These are phyloP conservation scores for Cyberlindnera suaveolens DNA, from an alignment of 805 yeast species.

Conservation along the genomic window DNA sequence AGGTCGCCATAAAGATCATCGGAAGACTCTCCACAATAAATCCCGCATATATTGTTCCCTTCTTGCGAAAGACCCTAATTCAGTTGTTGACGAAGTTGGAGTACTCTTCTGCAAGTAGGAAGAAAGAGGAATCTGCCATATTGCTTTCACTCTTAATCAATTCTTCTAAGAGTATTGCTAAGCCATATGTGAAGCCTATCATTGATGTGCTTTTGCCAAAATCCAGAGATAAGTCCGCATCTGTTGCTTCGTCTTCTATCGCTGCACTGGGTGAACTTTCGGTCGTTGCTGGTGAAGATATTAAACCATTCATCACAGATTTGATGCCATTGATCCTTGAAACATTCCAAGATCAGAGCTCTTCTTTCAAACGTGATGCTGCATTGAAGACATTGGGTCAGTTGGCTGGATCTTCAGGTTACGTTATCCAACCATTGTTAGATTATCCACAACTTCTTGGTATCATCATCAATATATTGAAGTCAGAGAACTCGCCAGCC, in stretches of 20 bases:
- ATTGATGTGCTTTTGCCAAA: slow-evolving; percentile 76
- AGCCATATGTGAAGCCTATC: slow-evolving; percentile 90
- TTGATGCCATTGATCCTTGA: slow-evolving; percentile 85
- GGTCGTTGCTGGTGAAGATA: slow-evolving; percentile 80
- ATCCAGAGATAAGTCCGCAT: slow-evolving; percentile 62
- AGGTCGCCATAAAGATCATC: slow-evolving; percentile 68
- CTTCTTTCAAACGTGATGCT: slow-evolving; percentile 82
- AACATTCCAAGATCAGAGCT: slow-evolving; percentile 87
- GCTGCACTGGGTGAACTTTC: slow-evolving; percentile 86
- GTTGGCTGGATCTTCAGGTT: slow-evolving; percentile 84
- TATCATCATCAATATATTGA: slow-evolving; percentile 71
- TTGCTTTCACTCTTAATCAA: slow-evolving; percentile 67
- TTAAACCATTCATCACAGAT: slow-evolving; percentile 62
- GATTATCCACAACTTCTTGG: slow-evolving; percentile 89
- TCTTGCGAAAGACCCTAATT: slow-evolving; percentile 76
- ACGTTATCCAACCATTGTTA: slow-evolving; percentile 86
- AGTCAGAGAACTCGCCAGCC: slow-evolving; percentile 67
- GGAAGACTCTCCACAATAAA: slow-evolving; percentile 83
- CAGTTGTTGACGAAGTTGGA: slow-evolving; percentile 83
- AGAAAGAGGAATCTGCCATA: slow-evolving; percentile 82
- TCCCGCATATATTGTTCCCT: slow-evolving; percentile 95
- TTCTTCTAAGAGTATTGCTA: slow-evolving; percentile 74
- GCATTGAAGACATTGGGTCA: slow-evolving; percentile 87
- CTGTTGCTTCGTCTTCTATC: slow-evolving; percentile 83
- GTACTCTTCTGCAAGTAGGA: slow-evolving; percentile 67